Evolutionary conservation across 768 basidiomycete genomes (phyloP).

Genomic region (Artomyces pyxidatus): DNA sequence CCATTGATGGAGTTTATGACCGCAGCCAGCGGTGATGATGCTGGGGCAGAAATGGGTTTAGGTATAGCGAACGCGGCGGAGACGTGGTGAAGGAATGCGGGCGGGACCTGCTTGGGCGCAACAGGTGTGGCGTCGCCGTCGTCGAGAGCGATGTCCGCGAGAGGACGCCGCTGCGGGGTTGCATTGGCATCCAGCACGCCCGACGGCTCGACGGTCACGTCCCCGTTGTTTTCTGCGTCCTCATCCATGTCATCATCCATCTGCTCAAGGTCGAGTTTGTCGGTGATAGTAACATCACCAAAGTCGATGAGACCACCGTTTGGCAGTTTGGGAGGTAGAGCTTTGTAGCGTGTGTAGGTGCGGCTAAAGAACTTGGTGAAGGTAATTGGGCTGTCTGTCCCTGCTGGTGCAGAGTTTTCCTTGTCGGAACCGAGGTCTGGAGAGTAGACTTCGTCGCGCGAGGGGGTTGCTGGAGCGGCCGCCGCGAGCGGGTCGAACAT

Average conservation of each 20-base stretch:
- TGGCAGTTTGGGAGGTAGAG: not conserved
- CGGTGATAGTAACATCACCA: not conserved
- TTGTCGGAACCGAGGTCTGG: constrained; percentile 15
- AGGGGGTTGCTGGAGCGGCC: not conserved
- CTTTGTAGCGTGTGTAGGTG: constrained; percentile 10
- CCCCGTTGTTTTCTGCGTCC: constrained; percentile 2
- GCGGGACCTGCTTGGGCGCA: not conserved
- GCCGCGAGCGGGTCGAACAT: constrained; percentile 14
- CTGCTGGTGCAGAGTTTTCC: constrained; percentile 9
- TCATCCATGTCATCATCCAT: not conserved
- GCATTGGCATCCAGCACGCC: not conserved
- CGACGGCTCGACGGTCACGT: not conserved
- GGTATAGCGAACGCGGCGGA: constrained; percentile 10
- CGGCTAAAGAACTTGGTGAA: constrained; percentile 17
- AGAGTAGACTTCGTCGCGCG: constrained; percentile 1
- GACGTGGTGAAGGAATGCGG: not conserved
- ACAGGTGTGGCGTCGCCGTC: constrained; percentile 3
- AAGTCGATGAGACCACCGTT: constrained; percentile 11
- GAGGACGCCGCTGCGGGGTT: constrained; percentile 11
- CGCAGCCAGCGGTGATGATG: constrained; percentile 16
- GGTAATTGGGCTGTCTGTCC: constrained; percentile 7
- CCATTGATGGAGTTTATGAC: constrained; percentile 16
- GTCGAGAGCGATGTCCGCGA: constrained; percentile 12
- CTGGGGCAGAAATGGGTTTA: constrained; percentile 23
- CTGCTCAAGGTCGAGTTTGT: not conserved